These are phyloP conservation scores for Hevea brasiliensis DNA, from an alignment of 345 rosid genomes.

Conservation along the genomic window DNA sequence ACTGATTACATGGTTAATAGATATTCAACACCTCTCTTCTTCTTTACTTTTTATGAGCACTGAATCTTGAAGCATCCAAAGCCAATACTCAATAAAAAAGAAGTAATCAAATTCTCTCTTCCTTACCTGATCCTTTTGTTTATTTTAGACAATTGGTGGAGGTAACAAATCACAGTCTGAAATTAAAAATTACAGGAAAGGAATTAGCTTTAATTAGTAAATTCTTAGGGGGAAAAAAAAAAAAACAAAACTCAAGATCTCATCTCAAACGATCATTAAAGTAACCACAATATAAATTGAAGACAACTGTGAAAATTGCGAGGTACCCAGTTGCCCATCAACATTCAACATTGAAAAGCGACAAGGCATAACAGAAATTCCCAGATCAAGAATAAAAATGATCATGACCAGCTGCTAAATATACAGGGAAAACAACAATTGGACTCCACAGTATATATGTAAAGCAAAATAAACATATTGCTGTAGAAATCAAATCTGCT, in stretches of 20 bases:
- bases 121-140: not conserved
- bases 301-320: not conserved
- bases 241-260: slow-evolving; percentile 3
- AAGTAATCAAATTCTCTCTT: not conserved
- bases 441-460: not conserved
- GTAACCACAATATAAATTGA: not conserved
- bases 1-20: too few relatives aligned
- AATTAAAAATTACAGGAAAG: not conserved
- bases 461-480: not conserved
- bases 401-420: not conserved
- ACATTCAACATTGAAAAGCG: too few relatives aligned
- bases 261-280: slow-evolving; percentile 7
- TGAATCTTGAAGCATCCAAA: too few relatives aligned
- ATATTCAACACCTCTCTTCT: too few relatives aligned
- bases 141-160: not conserved
- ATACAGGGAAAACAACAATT: not conserved
- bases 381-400: not conserved
- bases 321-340: not conserved
- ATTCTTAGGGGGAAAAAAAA: not conserved
- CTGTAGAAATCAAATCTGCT: not conserved
- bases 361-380: too few relatives aligned
- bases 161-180: too few relatives aligned
- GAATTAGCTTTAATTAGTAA: too few relatives aligned
- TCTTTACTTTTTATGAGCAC: too few relatives aligned
- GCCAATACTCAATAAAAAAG: too few relatives aligned